Evolutionary conservation across 495 filamentous ascomycete genomes (phyloP).

Genomic region (Patellaria atrata): DNA sequence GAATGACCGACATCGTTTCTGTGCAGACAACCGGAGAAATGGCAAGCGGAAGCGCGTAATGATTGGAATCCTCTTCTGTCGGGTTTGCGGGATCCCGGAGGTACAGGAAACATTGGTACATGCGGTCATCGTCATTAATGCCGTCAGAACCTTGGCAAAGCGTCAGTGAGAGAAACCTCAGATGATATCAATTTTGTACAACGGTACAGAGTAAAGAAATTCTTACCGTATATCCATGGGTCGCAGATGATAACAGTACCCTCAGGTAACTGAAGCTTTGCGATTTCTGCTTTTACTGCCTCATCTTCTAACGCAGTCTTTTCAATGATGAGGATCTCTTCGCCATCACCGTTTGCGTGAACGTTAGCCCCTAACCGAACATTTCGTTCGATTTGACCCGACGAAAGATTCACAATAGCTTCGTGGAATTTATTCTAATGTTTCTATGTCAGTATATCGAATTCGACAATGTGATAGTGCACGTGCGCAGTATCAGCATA

Average conservation of each 20-base stretch:
- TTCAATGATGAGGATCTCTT: constrained; percentile 48
- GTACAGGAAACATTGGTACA: constrained; percentile 56
- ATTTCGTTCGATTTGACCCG: constrained; percentile 41
- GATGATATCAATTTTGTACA: constrained; percentile 4
- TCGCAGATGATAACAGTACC: constrained; percentile 47
- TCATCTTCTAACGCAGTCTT: constrained; percentile 40
- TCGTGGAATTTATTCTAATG: constrained; percentile 60
- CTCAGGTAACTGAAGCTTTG: constrained; percentile 48
- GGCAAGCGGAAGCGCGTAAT: constrained; percentile 64
- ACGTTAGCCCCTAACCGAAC: constrained; percentile 39
- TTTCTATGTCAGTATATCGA: no score
- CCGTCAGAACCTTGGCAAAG: constrained; percentile 48
- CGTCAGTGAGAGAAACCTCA: no score
- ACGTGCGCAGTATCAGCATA: no score
- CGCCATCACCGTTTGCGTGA: constrained; percentile 43
- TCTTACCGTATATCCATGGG: constrained; percentile 57
- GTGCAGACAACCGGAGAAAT: constrained; percentile 66
- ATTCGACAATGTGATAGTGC: no score
- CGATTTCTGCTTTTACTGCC: constrained; percentile 44
- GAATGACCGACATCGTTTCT: constrained; percentile 45
- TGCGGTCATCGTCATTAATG: constrained; percentile 42
- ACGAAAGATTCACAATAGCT: constrained; percentile 43
- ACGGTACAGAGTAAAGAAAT: neutral
- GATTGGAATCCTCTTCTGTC: constrained; percentile 49
- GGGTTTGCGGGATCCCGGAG: constrained; percentile 42